phyloP scores from a whole-genome alignment of 1,284 basidiomycete species.

The Trichosporon faecale region DNA sequence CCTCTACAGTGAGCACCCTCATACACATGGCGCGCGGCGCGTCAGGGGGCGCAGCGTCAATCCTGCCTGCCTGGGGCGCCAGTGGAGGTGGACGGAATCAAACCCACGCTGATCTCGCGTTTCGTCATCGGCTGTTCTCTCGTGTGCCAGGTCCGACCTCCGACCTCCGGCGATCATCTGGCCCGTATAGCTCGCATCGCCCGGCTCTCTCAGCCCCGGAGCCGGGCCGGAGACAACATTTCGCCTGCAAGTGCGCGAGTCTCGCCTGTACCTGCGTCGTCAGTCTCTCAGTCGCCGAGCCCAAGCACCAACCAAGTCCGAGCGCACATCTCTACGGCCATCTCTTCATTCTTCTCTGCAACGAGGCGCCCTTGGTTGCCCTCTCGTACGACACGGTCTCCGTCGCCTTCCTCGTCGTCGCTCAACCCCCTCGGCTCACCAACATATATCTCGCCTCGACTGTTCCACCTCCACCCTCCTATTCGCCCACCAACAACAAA shows the following conservation, averaged over 20 bases:
- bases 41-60: not conserved
- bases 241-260: not conserved
- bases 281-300: not conserved
- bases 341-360: not conserved
- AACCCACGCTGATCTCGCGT: not conserved
- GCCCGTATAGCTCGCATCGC: too few relatives aligned
- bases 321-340: not conserved
- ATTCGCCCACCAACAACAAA: not conserved
- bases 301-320: not conserved
- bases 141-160: not conserved
- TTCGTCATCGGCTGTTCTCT: slow-evolving; percentile 7
- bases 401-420: not conserved
- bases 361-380: not conserved
- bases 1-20: not conserved
- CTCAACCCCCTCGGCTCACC: too few relatives aligned
- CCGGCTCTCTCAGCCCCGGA: too few relatives aligned
- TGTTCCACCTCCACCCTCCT: not conserved
- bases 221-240: not conserved
- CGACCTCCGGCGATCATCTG: slow-evolving; percentile 4
- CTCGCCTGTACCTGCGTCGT: slow-evolving; percentile 3
- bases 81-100: not conserved
- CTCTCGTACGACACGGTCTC: not conserved
- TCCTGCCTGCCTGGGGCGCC: too few relatives aligned
- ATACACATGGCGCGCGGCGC: not conserved
- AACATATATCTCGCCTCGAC: not conserved